Base-by-base conservation (phyloP, 495 filamentous ascomycete species). In the Lophium mytilinum region DNA sequence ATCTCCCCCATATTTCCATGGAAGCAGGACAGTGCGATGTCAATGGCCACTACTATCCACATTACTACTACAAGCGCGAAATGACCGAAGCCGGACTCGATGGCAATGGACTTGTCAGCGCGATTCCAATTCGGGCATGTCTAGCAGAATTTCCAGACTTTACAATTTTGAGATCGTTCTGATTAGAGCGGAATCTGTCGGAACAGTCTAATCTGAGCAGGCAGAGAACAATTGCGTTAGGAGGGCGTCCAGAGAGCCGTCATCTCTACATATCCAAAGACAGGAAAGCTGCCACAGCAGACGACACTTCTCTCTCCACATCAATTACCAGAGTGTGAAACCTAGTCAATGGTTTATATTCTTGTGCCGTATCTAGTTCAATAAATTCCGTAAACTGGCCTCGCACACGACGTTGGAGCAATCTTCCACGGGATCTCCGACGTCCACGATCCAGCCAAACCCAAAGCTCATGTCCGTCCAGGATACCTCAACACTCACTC, bases 41-140 rank as follows among this genome's bases (percentile, higher is more conserved):
- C 17, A 56, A 56, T 39, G 40, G 18, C 18, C 53, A 56, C 17
- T 56, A 56, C 35, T 56, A 49, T 35, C 53, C 53, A 35, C 53
- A 56, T 40, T 49, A 56, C 43, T 56, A 17, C 37, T 56, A 48
- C 34, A 56, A 24, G 19, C 43, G 14, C 17, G 5, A 49, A 33
- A 56, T 49, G 5, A 33, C 45, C 43, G 43, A 49, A 18, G 12
- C n/a, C 33, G n/a, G n/a, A n/a, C n/a, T n/a, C n/a, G 43, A 49
- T 24, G 53, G 53, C 43, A 49, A 49, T 9, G 9, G 45, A 21
- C 3, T 56, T 11, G 35, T 56, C 17, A 19, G 37, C 10, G 53
- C 53, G n/a, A 42, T 41, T 56, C 53, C 53, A n/a, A 10, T 56
- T n/a, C 53, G 53, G 41, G 53, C 45, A 10, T 56, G 45, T 49